These are phyloP conservation scores for Bipolaris gigantea DNA, from an alignment of 2,329 filamentous ascomycete species.

Conservation along the genomic window DNA sequence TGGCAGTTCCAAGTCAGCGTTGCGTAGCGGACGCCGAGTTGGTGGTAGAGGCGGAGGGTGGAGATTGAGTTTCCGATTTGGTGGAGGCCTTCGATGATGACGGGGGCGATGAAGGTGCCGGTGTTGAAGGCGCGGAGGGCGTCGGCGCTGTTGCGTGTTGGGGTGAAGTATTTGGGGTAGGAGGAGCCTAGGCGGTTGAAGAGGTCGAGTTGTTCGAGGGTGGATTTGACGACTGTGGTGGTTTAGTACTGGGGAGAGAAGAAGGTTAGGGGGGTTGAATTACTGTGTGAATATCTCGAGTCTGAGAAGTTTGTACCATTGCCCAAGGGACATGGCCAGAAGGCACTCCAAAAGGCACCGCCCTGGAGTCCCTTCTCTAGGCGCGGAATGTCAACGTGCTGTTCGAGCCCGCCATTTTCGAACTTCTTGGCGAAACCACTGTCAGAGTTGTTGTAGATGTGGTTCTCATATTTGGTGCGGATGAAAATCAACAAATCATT, in stretches of 20 bases:
- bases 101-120: slow-evolving; percentile 41
- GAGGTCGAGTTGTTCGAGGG: slow-evolving; percentile 75
- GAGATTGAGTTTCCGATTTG: slow-evolving; percentile 86
- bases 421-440: slow-evolving; percentile 75
- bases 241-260: slow-evolving; percentile 14
- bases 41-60: slow-evolving; percentile 74
- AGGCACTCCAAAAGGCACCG: slow-evolving; percentile 94
- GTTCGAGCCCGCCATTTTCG: slow-evolving; percentile 65
- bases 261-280: slow-evolving; percentile 23
- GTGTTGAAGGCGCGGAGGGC: slow-evolving; percentile 59
- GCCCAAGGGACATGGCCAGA: slow-evolving; percentile 67
- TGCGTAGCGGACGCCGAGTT: slow-evolving; percentile 80
- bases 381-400: slow-evolving; percentile 79
- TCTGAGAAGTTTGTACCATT: slow-evolving; percentile 75
- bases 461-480: slow-evolving; percentile 68
- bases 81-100: slow-evolving; percentile 67
- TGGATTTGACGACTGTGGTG: slow-evolving; percentile 62
- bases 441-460: slow-evolving; percentile 63
- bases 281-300: slow-evolving; percentile 69
- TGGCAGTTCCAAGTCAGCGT: slow-evolving; percentile 94
- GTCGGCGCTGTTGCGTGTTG: slow-evolving; percentile 59
- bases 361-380: slow-evolving; percentile 71
- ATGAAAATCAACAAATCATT: slow-evolving; percentile 82
- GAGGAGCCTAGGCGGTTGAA: slow-evolving; percentile 63
- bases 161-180: slow-evolving; percentile 72